A percentile compares a stretch with the other conserved stretches of the same genome.
Evolutionary conservation across 108 stramenopile species (phyloP).

Genomic region (Epithemia pelagica): DNA sequence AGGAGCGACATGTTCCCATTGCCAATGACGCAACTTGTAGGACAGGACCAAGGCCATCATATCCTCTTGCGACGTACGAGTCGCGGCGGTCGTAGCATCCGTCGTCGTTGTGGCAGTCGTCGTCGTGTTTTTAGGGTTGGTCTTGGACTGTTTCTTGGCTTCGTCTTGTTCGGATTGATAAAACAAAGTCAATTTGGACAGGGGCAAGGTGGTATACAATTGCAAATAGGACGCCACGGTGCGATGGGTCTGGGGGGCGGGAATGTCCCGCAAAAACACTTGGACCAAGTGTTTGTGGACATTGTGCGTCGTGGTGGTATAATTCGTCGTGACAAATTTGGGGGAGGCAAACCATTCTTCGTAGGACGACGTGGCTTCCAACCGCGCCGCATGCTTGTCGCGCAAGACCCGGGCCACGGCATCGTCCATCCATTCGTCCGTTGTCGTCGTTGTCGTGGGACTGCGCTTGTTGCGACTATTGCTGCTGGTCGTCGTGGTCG

Average conservation of each 20-base stretch:
- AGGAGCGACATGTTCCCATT: slow-evolving; percentile 37
- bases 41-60: slow-evolving; percentile 44
- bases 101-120: too few species aligned
- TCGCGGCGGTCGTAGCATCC: too few species aligned
- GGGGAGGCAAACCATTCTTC: slow-evolving; percentile 67
- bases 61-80: slow-evolving; percentile 2
- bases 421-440: slow-evolving; percentile 56
- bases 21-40: slow-evolving; percentile 71
- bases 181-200: slow-evolving; percentile 86
- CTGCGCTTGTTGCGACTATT: slow-evolving; percentile 9
- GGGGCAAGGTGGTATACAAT: slow-evolving; percentile 89
- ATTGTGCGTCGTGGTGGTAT: slow-evolving; percentile 27
- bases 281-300: slow-evolving; percentile 78
- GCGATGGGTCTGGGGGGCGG: slow-evolving; percentile 46
- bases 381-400: slow-evolving; percentile 86
- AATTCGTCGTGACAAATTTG: slow-evolving; percentile 75
- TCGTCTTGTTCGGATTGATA: slow-evolving; percentile 23
- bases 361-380: slow-evolving; percentile 29
- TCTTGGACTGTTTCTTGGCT: slow-evolving; percentile 16
- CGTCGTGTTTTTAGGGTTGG: too few species aligned
- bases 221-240: slow-evolving; percentile 92
- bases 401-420: slow-evolving; percentile 55
- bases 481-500: background rate
- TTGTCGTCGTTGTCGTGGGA: background rate
- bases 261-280: slow-evolving; percentile 78